Evolutionary conservation across 176 grass and related monocot genomes (phyloP).

Genomic region (Musa beccarii): DNA sequence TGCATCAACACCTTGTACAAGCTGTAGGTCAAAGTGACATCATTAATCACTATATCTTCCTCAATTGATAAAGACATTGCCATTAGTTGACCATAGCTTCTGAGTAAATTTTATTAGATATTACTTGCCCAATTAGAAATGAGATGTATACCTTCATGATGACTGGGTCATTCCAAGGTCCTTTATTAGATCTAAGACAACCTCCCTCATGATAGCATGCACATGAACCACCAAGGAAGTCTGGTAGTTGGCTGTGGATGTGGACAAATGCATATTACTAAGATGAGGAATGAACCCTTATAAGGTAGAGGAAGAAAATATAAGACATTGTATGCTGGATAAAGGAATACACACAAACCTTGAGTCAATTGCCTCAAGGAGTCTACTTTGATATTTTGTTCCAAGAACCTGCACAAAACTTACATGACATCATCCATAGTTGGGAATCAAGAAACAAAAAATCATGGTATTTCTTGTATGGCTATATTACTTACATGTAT

Average conservation of each 20-base stretch:
- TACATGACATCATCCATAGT: not conserved
- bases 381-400: constrained; percentile 66
- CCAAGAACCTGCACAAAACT: constrained; percentile 60
- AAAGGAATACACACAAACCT: constrained; percentile 43
- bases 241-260: constrained; percentile 67
- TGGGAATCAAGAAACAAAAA: constrained; percentile 16
- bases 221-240: constrained; percentile 93
- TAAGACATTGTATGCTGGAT: not conserved
- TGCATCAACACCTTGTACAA: constrained; percentile 59
- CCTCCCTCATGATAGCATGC: constrained; percentile 68
- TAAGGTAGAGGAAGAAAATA: constrained; percentile 6
- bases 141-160: constrained; percentile 53
- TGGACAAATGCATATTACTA: constrained; percentile 10
- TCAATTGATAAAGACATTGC: not conserved
- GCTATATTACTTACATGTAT: constrained; percentile 57
- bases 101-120: not conserved
- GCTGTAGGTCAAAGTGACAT: constrained; percentile 29
- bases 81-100: not conserved
- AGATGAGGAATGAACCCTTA: not conserved
- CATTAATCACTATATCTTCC: not conserved
- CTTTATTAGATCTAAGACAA: constrained; percentile 88
- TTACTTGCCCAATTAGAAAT: not conserved
- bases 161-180: constrained; percentile 86
- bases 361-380: constrained; percentile 80
- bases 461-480: not conserved